Evolutionary conservation across 2,329 filamentous ascomycete species (phyloP).

Genomic region (Penicillium sumatraense): DNA sequence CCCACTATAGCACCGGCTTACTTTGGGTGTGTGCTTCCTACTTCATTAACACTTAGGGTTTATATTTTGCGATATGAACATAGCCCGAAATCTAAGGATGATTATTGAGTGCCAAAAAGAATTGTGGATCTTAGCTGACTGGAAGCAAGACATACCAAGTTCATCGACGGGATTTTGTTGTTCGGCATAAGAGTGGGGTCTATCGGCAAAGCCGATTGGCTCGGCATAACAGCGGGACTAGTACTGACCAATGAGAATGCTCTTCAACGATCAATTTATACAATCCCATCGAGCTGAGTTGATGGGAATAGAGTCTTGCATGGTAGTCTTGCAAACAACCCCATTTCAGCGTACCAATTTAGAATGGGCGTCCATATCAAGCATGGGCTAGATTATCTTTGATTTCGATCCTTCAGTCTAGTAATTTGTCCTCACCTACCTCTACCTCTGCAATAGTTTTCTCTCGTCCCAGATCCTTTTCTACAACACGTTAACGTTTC

Average conservation of each 20-base stretch:
- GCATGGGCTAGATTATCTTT: not conserved
- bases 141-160: not conserved
- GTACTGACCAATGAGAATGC: not conserved
- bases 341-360: not conserved
- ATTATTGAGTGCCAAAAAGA: not conserved
- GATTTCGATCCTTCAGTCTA: not conserved
- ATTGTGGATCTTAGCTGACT: not conserved
- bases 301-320: not conserved
- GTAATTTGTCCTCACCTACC: too few species aligned
- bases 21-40: not conserved
- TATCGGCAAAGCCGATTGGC: not conserved
- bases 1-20: not conserved
- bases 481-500: too few species aligned
- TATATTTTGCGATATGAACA: not conserved
- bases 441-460: too few species aligned
- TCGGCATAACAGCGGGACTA: not conserved
- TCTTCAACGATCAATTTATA: not conserved
- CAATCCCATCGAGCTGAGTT: not conserved
- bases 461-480: too few species aligned
- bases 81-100: not conserved
- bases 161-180: not conserved
- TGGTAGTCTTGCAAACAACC: too few species aligned
- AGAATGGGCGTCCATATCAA: not conserved
- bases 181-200: not conserved
- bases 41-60: not conserved